These are phyloP conservation scores for Raphanus hybrid DNA, from an alignment of 441 rosid species.

Conservation along the genomic window DNA sequence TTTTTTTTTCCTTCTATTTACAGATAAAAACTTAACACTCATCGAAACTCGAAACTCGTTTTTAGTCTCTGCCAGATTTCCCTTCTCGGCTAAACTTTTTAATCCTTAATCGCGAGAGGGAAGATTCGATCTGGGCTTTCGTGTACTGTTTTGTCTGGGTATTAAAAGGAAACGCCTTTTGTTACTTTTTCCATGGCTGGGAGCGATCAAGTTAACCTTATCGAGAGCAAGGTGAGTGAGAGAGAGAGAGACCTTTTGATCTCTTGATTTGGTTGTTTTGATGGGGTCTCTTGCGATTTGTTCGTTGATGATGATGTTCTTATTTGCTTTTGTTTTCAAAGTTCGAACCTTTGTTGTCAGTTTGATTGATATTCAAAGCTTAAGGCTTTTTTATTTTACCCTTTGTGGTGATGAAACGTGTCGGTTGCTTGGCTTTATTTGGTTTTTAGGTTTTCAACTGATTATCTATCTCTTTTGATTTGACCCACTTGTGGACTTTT, in stretches of 20 bases:
- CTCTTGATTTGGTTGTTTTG: background rate
- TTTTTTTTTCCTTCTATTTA: slow-evolving; percentile 26
- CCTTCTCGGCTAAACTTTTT: slow-evolving; percentile 12
- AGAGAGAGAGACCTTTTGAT: slow-evolving; percentile 36
- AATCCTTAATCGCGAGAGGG: background rate
- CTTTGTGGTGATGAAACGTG: slow-evolving; percentile 40
- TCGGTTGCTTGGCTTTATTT: slow-evolving; percentile 34
- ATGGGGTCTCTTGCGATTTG: slow-evolving; percentile 13
- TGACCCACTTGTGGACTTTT: slow-evolving; percentile 10
- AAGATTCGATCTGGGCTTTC: slow-evolving; percentile 37
- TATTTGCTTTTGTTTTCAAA: background rate
- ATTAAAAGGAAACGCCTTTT: background rate
- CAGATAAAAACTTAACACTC: slow-evolving; percentile 27
- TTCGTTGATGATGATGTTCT: slow-evolving; percentile 5
- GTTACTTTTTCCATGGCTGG: slow-evolving; percentile 44
- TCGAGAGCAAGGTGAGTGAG: slow-evolving; percentile 54
- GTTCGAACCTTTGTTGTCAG: slow-evolving; percentile 1
- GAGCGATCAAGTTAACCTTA: slow-evolving; percentile 53
- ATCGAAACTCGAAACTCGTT: slow-evolving; percentile 1
- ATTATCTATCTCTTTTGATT: background rate
- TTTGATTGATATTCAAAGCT: slow-evolving; percentile 11
- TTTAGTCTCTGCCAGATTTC: slow-evolving; percentile 14
- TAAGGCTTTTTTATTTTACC: slow-evolving; percentile 11
- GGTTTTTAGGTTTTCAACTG: slow-evolving; percentile 9
- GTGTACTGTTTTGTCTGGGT: slow-evolving; percentile 6